These are phyloP conservation scores for Parastagonospora avenae DNA, from an alignment of 2,329 filamentous ascomycete genomes.

Conservation along the genomic window DNA sequence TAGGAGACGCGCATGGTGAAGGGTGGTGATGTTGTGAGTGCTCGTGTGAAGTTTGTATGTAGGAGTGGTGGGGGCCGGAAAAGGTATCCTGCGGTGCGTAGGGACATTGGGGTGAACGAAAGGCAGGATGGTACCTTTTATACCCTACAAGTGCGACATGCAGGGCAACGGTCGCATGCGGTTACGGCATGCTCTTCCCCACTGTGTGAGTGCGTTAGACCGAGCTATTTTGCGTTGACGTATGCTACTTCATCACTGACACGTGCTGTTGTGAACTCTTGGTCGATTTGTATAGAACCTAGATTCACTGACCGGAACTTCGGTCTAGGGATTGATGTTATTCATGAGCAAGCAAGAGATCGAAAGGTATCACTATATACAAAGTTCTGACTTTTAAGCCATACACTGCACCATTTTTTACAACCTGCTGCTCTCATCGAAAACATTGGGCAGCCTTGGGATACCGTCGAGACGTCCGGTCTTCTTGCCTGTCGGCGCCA, in stretches of 20 bases:
- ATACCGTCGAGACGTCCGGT: slow-evolving; percentile 39
- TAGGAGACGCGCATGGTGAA: slow-evolving; percentile 61
- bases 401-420: slow-evolving; percentile 15
- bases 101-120: background rate
- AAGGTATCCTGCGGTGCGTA: background rate
- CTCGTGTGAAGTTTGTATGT: background rate
- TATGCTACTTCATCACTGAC: too few species aligned
- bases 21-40: slow-evolving; percentile 9
- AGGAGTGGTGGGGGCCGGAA: background rate
- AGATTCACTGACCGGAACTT: too few species aligned
- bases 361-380: slow-evolving; percentile 15
- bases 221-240: too few species aligned
- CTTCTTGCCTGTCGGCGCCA: slow-evolving; percentile 52
- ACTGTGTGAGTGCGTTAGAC: background rate
- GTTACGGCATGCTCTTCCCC: background rate
- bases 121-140: background rate
- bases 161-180: background rate
- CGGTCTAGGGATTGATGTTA: background rate
- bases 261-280: background rate
- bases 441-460: slow-evolving; percentile 35
- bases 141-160: background rate
- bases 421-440: slow-evolving; percentile 31
- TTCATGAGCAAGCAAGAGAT: background rate
- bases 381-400: slow-evolving; percentile 13
- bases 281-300: background rate